These are phyloP conservation scores for Fusarium virguliforme DNA, from an alignment of 2,329 filamentous ascomycete species.

Conservation along the genomic window DNA sequence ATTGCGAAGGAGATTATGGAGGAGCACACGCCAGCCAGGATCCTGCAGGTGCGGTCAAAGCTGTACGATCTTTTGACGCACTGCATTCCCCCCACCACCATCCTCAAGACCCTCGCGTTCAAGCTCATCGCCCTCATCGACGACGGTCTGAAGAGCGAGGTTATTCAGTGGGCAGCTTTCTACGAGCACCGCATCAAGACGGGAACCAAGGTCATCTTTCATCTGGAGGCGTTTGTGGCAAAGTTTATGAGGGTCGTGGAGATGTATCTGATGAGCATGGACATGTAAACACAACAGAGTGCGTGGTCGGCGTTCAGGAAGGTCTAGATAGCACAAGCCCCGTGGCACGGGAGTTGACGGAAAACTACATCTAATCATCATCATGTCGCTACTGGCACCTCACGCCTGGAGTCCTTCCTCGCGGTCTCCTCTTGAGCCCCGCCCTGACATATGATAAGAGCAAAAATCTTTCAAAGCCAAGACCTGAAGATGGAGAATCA, in stretches of 20 bases:
- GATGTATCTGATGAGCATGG: slow-evolving; percentile 92
- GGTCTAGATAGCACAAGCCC: slow-evolving; percentile 36
- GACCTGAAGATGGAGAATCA: slow-evolving; percentile 21
- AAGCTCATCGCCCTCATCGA: slow-evolving; percentile 91
- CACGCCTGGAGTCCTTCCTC: background rate
- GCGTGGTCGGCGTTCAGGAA: slow-evolving; percentile 47
- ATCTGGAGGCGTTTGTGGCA: slow-evolving; percentile 97
- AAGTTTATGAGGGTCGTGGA: slow-evolving; percentile 98
- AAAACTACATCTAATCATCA: slow-evolving; percentile 20
- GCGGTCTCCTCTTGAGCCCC: slow-evolving; percentile 8
- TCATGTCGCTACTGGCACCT: background rate
- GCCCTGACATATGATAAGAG: background rate
- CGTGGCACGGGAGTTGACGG: slow-evolving; percentile 26
- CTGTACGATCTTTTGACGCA: slow-evolving; percentile 98
- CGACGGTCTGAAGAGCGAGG: slow-evolving; percentile 89
- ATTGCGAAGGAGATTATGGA: slow-evolving; percentile 95
- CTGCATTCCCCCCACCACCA: slow-evolving; percentile 95
- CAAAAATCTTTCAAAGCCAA: slow-evolving; percentile 1
- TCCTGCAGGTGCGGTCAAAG: slow-evolving; percentile 90
- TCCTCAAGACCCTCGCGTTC: slow-evolving; percentile 95
- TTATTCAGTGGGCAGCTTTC: slow-evolving; percentile 96
- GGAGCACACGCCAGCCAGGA: slow-evolving; percentile 90
- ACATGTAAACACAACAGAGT: slow-evolving; percentile 64
- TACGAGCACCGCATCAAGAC: slow-evolving; percentile 96
- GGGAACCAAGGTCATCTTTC: slow-evolving; percentile 97